These are phyloP conservation scores for Westerdykella ornata DNA, from an alignment of 2,329 filamentous ascomycete genomes.

Conservation along the genomic window DNA sequence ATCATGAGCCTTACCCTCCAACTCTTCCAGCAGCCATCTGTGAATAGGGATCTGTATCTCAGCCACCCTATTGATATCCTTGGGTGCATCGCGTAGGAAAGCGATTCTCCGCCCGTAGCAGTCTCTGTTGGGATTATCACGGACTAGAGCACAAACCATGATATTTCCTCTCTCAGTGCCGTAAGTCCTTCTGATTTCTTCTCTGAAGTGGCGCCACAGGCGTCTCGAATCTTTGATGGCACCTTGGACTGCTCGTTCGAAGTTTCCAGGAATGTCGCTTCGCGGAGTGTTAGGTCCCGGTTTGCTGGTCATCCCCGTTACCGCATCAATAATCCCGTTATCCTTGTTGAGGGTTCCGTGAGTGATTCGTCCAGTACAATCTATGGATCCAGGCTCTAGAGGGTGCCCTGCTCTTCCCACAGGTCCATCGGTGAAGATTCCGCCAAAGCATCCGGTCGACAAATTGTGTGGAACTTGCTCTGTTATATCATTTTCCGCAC, in stretches of 20 bases:
- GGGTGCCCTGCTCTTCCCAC: slow-evolving; percentile 19
- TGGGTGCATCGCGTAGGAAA: slow-evolving; percentile 13
- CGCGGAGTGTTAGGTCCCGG: slow-evolving; percentile 19
- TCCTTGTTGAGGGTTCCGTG: slow-evolving; percentile 24
- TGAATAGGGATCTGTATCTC: slow-evolving; percentile 20
- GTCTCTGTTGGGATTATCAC: slow-evolving; percentile 17
- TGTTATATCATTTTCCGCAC: slow-evolving; percentile 18
- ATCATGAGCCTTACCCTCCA: slow-evolving; percentile 16
- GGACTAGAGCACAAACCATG: slow-evolving; percentile 19
- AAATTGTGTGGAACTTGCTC: slow-evolving; percentile 17
- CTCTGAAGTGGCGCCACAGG: slow-evolving; percentile 20
- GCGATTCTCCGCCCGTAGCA: slow-evolving; percentile 18
- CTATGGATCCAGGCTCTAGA: slow-evolving; percentile 19
- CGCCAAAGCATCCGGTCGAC: slow-evolving; percentile 21
- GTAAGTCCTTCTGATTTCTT: slow-evolving; percentile 17
- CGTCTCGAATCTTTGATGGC: slow-evolving; percentile 16
- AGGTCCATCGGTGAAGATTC: slow-evolving; percentile 18
- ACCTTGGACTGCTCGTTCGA: slow-evolving; percentile 16
- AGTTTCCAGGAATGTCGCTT: slow-evolving; percentile 17
- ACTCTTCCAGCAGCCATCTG: slow-evolving; percentile 14
- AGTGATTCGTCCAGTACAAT: slow-evolving; percentile 19
- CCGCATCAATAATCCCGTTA: slow-evolving; percentile 16
- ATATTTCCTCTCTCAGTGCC: slow-evolving; percentile 21
- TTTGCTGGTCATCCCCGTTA: slow-evolving; percentile 12
- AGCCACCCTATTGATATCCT: slow-evolving; percentile 11